Conservation (phyloP, 371 early-diverging fungal genomes). For the Mucor piriformis region DNA sequence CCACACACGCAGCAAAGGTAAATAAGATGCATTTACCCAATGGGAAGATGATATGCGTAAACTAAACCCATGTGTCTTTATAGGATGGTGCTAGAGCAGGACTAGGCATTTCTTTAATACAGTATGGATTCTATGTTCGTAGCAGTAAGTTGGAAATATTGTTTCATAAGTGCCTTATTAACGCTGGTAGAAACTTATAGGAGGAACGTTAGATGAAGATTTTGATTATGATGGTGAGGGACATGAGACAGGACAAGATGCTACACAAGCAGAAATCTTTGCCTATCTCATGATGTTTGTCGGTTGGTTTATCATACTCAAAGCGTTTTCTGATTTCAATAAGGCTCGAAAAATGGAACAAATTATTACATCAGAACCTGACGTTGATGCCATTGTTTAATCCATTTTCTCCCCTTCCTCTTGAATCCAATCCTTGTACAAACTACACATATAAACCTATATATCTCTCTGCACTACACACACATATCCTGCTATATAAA, state of each 20-base stretch:
- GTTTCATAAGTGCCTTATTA: not conserved
- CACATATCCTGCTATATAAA: not conserved
- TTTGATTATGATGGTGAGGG: conserved; percentile 15
- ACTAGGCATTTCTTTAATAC: conserved; percentile 61
- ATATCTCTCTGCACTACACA: not conserved
- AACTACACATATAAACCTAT: too few relatives aligned
- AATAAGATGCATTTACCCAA: too few relatives aligned
- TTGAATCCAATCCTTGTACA: not conserved
- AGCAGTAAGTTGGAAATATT: conserved; percentile 38
- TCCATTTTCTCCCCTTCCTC: not conserved
- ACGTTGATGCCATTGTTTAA: conserved; percentile 32
- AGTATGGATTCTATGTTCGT: conserved; percentile 57
- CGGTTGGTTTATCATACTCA: conserved; percentile 59
- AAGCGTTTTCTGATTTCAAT: conserved; percentile 52
- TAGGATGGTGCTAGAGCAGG: conserved; percentile 64
- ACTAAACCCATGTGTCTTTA: too few relatives aligned
- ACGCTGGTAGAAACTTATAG: not conserved
- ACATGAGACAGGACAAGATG: conserved; percentile 17
- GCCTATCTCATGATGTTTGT: conserved; percentile 56
- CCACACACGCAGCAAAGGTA: conserved; percentile 68
- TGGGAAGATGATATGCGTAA: too few relatives aligned
- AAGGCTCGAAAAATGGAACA: conserved; percentile 55
- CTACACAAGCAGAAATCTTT: conserved; percentile 25
- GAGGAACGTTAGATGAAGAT: conserved; percentile 33
- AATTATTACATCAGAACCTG: conserved; percentile 40